Evolutionary conservation across 371 early-diverging fungal genomes (phyloP), one percentile per base, ranked within the genome.

Genomic region (Pancytospora epiphaga): DNA sequence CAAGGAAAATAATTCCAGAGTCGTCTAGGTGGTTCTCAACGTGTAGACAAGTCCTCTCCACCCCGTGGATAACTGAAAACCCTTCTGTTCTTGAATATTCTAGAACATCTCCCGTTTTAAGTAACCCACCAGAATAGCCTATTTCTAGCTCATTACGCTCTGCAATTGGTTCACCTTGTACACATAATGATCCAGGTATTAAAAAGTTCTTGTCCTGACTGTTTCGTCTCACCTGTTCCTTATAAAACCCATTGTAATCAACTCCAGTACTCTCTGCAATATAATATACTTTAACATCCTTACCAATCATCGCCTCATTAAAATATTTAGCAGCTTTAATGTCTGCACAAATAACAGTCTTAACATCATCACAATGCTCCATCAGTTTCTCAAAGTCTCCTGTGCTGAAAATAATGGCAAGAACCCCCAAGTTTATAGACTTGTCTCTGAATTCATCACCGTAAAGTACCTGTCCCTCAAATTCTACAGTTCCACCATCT

Each of bases 1-100:
- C 98, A n/a, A 77, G 69, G 69, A 80, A 76, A 1, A 33, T n/a
- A 73, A 50, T 60, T 61, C 27, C 43, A 18, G 60, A 30, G 22
- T 29, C 12, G 4, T 12, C 12, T 9, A 9, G 22, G 19, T 29
- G 15, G 29, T 52, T 19, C 52, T 52, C 4, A 29, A 4, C 29
- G 6, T 52, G 9, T 52, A 4, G 12, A 29, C 9, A 52, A 19
- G 6, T 60, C 22, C 6, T 9, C 29, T 4, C 37, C 9, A 19
- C 12, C 22, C 29, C 9, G 4, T 60, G 12, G 6, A 60, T 30
- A 34, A 43, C 4, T 18, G 47, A 37, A 60, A 60, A 33, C 1
- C 60, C 30, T 54, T 36, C 33, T 33, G 49, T 27, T 40, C 29
- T 12, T 47, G 22, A 40, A 39, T 75, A 34, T 15, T 57, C 27